Evolutionary conservation across 2,329 filamentous ascomycete genomes (phyloP).

Genomic region (Madurella fahalii): DNA sequence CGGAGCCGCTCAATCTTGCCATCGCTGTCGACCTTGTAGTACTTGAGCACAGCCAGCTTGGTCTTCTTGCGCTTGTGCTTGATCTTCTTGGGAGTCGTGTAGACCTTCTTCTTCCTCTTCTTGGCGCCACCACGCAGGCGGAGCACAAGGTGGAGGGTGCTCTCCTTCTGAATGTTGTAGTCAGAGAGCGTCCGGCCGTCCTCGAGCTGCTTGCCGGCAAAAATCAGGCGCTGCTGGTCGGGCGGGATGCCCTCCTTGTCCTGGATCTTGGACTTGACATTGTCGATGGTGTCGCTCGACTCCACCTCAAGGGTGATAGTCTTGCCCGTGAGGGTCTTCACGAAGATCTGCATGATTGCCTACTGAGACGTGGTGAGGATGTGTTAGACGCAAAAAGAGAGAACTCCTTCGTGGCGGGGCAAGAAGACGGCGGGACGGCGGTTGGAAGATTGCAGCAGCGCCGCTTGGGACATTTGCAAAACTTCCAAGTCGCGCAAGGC

Average conservation of each 20-base stretch:
- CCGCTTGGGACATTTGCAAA: constrained; percentile 5
- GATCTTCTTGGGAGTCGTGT: constrained; percentile 99
- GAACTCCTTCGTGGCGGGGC: neutral
- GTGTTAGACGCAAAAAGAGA: constrained; percentile 36
- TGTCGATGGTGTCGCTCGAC: constrained; percentile 99
- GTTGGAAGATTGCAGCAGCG: constrained; percentile 2
- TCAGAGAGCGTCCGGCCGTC: constrained; percentile 98
- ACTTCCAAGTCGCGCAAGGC: constrained; percentile 6
- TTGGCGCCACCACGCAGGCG: constrained; percentile 97
- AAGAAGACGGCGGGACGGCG: neutral
- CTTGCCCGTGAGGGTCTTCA: constrained; percentile 94
- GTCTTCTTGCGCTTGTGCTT: constrained; percentile 99
- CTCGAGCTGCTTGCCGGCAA: constrained; percentile 99
- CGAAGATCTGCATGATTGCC: constrained; percentile 74
- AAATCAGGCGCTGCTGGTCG: constrained; percentile 99
- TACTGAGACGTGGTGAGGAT: constrained; percentile 36
- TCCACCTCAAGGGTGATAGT: constrained; percentile 99
- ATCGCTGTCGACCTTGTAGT: constrained; percentile 99
- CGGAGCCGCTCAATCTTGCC: constrained; percentile 99
- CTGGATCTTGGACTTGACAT: constrained; percentile 98
- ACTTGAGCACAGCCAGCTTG: constrained; percentile 99
- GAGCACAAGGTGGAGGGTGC: constrained; percentile 94
- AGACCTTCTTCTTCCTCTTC: constrained; percentile 99
- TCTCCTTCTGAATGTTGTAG: constrained; percentile 99
- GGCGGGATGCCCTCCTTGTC: constrained; percentile 99